These are phyloP conservation scores for Mortierella claussenii DNA, from an alignment of 192 early-diverging fungal genomes.

Conservation along the genomic window DNA sequence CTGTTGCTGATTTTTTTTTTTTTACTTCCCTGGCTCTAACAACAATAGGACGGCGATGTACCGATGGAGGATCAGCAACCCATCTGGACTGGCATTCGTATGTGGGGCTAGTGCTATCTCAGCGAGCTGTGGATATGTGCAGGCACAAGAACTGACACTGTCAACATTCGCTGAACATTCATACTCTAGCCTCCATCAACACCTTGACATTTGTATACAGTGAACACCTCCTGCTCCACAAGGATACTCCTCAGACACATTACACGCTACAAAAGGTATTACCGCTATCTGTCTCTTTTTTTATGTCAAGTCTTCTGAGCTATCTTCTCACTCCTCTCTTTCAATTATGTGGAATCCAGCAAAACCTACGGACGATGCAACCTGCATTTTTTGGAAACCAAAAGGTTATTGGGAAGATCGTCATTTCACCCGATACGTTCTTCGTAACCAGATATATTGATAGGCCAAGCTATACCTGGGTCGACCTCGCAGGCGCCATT, in stretches of 20 bases:
- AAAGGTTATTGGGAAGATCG: constrained; percentile 10
- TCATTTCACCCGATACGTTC: constrained; percentile 40
- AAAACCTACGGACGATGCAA: constrained; percentile 32
- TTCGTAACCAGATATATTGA: constrained; percentile 30
- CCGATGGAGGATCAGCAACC: constrained; percentile 5
- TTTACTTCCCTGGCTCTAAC: not conserved
- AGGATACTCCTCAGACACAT: not conserved
- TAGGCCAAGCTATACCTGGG: constrained; percentile 48
- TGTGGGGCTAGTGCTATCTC: too few relatives aligned
- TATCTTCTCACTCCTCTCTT: too few relatives aligned
- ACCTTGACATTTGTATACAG: constrained; percentile 38
- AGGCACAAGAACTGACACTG: not conserved
- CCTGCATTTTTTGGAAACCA: constrained; percentile 8
- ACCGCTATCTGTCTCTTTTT: not conserved
- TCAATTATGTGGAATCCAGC: constrained; percentile 4
- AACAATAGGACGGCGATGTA: constrained; percentile 17
- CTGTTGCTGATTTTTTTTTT: too few relatives aligned
- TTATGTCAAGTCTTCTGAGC: too few relatives aligned
- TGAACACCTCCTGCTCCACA: constrained; percentile 10
- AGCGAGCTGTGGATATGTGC: not conserved
- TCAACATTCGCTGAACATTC: not conserved
- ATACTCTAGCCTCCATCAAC: constrained; percentile 33
- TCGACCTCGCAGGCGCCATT: constrained; percentile 37
- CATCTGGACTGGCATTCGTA: constrained; percentile 27
- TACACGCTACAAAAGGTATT: constrained; percentile 39